Evolutionary conservation across 768 basidiomycete genomes (phyloP), one percentile per base, ranked within the genome.

Genomic region (Hydnomerulius pinastri): DNA sequence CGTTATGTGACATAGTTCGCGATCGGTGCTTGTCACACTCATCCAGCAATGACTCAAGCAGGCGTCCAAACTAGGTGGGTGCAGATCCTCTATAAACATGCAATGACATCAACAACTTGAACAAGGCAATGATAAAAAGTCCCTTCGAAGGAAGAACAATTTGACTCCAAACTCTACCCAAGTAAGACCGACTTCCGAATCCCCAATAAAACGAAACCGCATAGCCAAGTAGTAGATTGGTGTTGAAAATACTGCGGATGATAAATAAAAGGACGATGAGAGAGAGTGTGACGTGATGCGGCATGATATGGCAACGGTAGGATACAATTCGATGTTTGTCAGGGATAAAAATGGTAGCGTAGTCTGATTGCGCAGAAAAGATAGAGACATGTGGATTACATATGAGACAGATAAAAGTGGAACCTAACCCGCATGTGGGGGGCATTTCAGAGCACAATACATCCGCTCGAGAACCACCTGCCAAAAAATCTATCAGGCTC

Each of bases 401-500:
- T 47, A 44, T 46, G 48, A 57, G 43, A 52, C 36, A 21, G 21
- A 42, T 25, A 17, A 40, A 28, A 37, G 43, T 8, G 38, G 24
- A 7, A 28, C 52, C 28, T 35, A 25, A 25, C 35, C 20, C 23
- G n/a, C 29, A 23, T 42, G 37, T 28, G 17, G n/a, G 10, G 30
- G 25, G 30, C 23, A 24, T 41, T 13, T 69, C 61, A 78, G 56
- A 71, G 77, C 56, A 87, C 76, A 15, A 77, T 75, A 65, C 87
- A 89, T 35, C 87, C 87, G 57, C 76, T 80, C 55, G 83, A 77
- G 65, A 87, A 88, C 87, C 87, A 89, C 86, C 86, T 88, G n/a
- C n/a, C n/a, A 65, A 53, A 63, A 59, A 59, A 39, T 29, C 20
- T 32, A 33, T 61, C 41, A 64, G 46, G 21, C 40, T 32, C 57